Evolutionary conservation across 2,329 filamentous ascomycete genomes (phyloP).

Genomic region (Penicillium sp.): DNA sequence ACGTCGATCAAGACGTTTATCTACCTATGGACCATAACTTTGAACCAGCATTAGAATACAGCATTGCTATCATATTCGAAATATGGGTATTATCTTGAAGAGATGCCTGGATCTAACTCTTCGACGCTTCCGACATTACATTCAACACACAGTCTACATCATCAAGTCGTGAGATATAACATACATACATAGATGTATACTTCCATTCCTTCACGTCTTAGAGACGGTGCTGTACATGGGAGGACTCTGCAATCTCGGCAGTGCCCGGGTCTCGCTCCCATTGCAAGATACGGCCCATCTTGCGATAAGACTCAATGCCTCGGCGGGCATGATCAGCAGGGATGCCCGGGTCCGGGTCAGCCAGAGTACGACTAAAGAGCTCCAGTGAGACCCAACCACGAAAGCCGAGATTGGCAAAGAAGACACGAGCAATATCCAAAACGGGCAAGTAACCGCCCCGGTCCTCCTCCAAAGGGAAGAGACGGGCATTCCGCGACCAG

Average conservation of each 20-base stretch:
- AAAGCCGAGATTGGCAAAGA: conserved; percentile 24
- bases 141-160: neutral
- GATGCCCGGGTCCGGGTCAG: conserved; percentile 20
- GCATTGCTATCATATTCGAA: neutral
- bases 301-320: conserved; percentile 24
- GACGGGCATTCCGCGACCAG: conserved; percentile 68
- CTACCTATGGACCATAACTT: neutral
- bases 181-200: neutral
- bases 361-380: conserved; percentile 24
- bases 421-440: conserved; percentile 48
- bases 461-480: conserved; percentile 60
- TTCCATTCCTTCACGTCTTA: neutral
- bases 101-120: neutral
- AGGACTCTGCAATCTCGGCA: conserved; percentile 3
- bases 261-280: conserved; percentile 12
- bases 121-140: neutral
- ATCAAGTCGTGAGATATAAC: neutral
- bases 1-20: neutral
- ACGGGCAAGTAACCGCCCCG: conserved; percentile 64
- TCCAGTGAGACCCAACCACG: conserved; percentile 24
- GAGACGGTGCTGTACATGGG: conserved; percentile 21
- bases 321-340: conserved; percentile 23
- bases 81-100: neutral
- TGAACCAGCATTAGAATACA: neutral
- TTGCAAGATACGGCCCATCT: conserved; percentile 16